These are phyloP conservation scores for Camellia lanceoleosa DNA, from an alignment of 148 eudicot species.

Conservation along the genomic window DNA sequence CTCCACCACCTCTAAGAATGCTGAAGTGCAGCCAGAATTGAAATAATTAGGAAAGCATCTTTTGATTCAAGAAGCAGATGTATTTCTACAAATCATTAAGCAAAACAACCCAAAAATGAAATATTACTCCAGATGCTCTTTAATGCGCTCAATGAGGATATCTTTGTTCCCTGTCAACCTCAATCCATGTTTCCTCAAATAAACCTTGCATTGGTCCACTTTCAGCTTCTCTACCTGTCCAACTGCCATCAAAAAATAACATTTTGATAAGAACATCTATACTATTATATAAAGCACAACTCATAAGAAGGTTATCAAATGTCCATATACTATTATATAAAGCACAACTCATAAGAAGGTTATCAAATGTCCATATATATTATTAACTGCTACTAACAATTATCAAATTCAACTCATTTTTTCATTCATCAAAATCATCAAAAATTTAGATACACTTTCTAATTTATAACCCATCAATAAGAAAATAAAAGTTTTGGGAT, in stretches of 20 bases:
- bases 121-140: conserved; percentile 59
- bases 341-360: too few species aligned
- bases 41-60: background rate
- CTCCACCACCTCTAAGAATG: conserved; percentile 60
- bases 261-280: background rate
- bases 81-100: background rate
- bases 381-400: too few species aligned
- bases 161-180: conserved; percentile 73
- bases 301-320: too few species aligned
- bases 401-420: too few species aligned
- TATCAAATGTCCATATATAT: too few species aligned
- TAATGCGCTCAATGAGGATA: conserved; percentile 55
- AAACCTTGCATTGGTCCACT: conserved; percentile 80
- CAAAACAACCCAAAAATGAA: conserved; percentile 4
- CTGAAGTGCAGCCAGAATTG: conserved; percentile 30
- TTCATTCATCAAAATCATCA: too few species aligned
- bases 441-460: too few species aligned
- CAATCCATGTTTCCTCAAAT: conserved; percentile 71
- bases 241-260: conserved; percentile 31
- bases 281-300: too few species aligned
- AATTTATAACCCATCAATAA: background rate
- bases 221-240: conserved; percentile 67
- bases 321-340: too few species aligned
- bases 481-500: background rate
- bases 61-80: background rate